Evolutionary conservation across 345 rosid genomes (phyloP).

Genomic region (Salix viminalis): DNA sequence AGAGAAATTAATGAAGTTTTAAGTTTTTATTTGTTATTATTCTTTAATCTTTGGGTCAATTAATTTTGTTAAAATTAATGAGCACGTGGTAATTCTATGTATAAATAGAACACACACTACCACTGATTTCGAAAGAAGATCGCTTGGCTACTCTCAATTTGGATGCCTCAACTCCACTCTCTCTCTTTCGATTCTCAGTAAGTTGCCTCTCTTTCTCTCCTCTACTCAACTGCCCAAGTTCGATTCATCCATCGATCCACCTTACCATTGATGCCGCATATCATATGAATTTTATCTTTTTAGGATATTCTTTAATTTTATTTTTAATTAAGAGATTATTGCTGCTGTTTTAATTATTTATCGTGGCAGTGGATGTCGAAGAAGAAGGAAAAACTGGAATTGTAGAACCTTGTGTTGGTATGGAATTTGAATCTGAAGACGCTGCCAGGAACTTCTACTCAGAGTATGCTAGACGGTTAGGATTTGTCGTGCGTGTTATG

Average conservation of each 20-base stretch:
- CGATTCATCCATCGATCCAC: neutral
- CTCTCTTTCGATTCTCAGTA: neutral
- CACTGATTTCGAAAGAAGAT: no score
- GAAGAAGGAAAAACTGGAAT: constrained; percentile 33
- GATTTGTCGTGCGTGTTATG: constrained; percentile 72
- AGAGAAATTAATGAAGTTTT: no score
- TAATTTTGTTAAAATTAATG: no score
- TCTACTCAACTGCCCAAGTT: neutral
- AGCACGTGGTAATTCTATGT: no score
- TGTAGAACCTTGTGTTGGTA: constrained; percentile 62
- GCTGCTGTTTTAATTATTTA: neutral
- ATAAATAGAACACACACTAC: no score
- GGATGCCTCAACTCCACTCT: neutral
- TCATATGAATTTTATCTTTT: no score
- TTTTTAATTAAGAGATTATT: no score
- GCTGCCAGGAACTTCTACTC: constrained; percentile 58
- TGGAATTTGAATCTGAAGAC: constrained; percentile 80
- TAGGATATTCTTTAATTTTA: no score
- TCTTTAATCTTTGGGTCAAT: no score
- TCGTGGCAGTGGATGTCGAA: constrained; percentile 49
- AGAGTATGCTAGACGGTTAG: constrained; percentile 59
- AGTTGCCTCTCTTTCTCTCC: neutral
- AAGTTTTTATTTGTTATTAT: no score
- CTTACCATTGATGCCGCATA: no score
- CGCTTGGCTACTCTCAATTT: no score